These are phyloP conservation scores for Pseudogymnoascus sp. DNA, from an alignment of 2,329 filamentous ascomycete species.

Conservation along the genomic window DNA sequence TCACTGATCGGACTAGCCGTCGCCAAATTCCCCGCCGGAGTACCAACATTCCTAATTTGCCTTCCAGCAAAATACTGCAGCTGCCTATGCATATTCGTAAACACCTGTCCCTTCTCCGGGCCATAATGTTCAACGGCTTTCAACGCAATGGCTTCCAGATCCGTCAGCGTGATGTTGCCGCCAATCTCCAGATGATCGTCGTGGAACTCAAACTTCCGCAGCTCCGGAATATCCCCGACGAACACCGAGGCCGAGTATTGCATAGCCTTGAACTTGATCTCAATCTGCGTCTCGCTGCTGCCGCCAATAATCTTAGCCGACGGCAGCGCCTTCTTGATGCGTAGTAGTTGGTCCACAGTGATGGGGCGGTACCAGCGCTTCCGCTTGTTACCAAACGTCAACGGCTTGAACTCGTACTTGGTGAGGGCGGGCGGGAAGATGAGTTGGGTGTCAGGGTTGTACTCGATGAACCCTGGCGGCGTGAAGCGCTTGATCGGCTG, in stretches of 20 bases:
- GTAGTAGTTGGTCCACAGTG: slow-evolving; percentile 75
- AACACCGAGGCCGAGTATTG: slow-evolving; percentile 85
- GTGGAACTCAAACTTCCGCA: slow-evolving; percentile 71
- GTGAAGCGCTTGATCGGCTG: slow-evolving; percentile 62
- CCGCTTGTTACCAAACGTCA: slow-evolving; percentile 87
- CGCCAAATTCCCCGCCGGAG: slow-evolving; percentile 85
- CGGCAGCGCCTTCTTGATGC: slow-evolving; percentile 81
- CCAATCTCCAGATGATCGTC: slow-evolving; percentile 84
- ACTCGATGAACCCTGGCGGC: slow-evolving; percentile 85
- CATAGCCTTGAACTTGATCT: slow-evolving; percentile 95
- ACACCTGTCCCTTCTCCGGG: slow-evolving; percentile 54
- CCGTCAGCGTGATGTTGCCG: slow-evolving; percentile 85
- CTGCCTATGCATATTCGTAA: slow-evolving; percentile 87
- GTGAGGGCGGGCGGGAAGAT: slow-evolving; percentile 85
- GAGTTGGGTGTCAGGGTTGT: slow-evolving; percentile 85
- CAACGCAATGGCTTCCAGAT: slow-evolving; percentile 77
- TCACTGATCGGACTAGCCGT: slow-evolving; percentile 96
- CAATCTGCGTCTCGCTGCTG: slow-evolving; percentile 95
- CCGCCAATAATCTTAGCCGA: slow-evolving; percentile 91
- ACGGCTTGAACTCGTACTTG: slow-evolving; percentile 70
- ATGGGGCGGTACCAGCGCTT: slow-evolving; percentile 92
- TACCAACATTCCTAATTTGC: slow-evolving; percentile 96
- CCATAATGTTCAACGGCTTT: slow-evolving; percentile 77
- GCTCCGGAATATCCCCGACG: slow-evolving; percentile 84
- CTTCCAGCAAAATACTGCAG: slow-evolving; percentile 89